Base-by-base conservation (phyloP, 179 eudicot species). In the Heliamphora pulchella region DNA sequence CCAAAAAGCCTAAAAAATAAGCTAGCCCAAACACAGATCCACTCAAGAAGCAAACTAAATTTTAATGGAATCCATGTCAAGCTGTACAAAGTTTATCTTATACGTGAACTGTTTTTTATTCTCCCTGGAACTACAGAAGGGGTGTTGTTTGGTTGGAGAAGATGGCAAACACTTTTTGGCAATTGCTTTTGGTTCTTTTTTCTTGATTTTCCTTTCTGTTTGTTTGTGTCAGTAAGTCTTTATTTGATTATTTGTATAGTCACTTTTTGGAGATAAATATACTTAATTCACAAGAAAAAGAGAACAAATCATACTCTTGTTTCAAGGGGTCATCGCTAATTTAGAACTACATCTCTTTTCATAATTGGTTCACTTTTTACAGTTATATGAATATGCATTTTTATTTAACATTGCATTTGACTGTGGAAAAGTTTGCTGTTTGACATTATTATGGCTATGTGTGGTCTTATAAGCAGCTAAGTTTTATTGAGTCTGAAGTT, bases 151-250 rank as follows among this genome's bases (percentile, higher is more conserved):
- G 48, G 20, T 53, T 22, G 57, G 15, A 77, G 54, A 9, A 44
- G 17, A 41, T 65, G 13, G 48, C 22, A 9, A 68, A 4, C 43
- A 22, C 15, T 13, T 78, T 51, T 14, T 51, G 22, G 18, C 39
- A 78, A 51, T 68, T 63, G 78, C 47, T 54, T 74, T 11, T 75
- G 50, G 59, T 68, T 70, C 14, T 70, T 68, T 8, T 61, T 61
- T 61, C 11, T 55, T 41, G 48, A 47, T 15, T 78, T 41, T 55
- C 53, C 11, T 48, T 58, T 63, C 15, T 61, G 8, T 4, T 51
- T 50, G 51, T 53, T 22, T 74, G 44, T 9, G 15, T 31, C 47
- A 5, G 63, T 75, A 31, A 43, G 20, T 11, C 50, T 44, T 43
- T 53, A 43, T 74, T 51, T 22, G 5, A 44, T 51, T 48, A 14